Conservation (phyloP, 768 basidiomycete genomes). For the Agaricus sinodeliciosus region DNA sequence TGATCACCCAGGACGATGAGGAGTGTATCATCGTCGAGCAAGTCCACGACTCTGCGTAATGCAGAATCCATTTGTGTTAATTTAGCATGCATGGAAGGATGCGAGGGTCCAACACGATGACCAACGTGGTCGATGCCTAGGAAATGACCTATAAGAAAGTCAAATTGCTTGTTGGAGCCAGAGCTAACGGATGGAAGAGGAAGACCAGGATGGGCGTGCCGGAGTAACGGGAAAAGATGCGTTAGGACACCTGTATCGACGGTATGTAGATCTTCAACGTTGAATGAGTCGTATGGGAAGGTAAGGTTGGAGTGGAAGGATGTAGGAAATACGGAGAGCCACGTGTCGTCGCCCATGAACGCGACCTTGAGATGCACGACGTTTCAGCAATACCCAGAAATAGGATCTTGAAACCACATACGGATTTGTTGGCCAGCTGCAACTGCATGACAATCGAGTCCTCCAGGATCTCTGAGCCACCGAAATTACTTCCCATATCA, state of each 20-base stretch:
- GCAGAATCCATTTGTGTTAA: constrained; percentile 84
- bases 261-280: constrained; percentile 95
- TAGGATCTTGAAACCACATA: constrained; percentile 18
- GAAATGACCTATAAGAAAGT: constrained; percentile 87
- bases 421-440: constrained; percentile 49
- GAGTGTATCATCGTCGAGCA: constrained; percentile 81
- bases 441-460: constrained; percentile 85
- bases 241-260: constrained; percentile 88
- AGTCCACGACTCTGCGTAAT: constrained; percentile 61
- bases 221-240: constrained; percentile 78
- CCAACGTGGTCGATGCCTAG: constrained; percentile 97
- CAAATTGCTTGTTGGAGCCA: constrained; percentile 49
- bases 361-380: constrained; percentile 43
- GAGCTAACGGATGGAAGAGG: background rate
- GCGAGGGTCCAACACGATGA: constrained; percentile 88
- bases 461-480: constrained; percentile 77
- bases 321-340: constrained; percentile 83
- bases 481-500: constrained; percentile 91
- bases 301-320: constrained; percentile 67
- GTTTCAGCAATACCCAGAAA: constrained; percentile 4
- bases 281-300: constrained; percentile 92
- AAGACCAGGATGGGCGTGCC: constrained; percentile 19
- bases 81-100: constrained; percentile 81
- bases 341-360: constrained; percentile 97
- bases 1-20: constrained; percentile 93